Percentiles rank a stretch among this genome's conserved stretches.
phyloP scores from a whole-genome alignment of 164 flowering plant species.

The Malania oleifera region DNA sequence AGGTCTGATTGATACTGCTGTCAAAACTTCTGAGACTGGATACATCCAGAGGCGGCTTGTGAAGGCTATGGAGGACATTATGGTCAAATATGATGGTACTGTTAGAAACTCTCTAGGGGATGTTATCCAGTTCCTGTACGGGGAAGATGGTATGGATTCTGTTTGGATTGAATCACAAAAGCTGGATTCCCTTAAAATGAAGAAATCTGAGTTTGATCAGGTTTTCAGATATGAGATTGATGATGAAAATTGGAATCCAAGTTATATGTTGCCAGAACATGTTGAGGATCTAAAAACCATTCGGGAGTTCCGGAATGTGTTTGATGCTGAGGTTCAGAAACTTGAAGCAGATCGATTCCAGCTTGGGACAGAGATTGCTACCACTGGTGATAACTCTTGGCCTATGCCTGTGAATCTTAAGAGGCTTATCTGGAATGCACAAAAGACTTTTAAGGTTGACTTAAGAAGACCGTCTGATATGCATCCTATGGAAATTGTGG shows the following conservation, averaged over 20 bases:
- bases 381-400: slow-evolving; percentile 90
- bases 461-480: slow-evolving; percentile 81
- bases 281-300: slow-evolving; percentile 86
- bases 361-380: slow-evolving; percentile 91
- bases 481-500: slow-evolving; percentile 98
- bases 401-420: slow-evolving; percentile 92
- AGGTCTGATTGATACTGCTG: slow-evolving; percentile 99
- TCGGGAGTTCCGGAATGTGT: slow-evolving; percentile 81
- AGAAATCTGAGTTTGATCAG: slow-evolving; percentile 64
- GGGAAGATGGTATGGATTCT: slow-evolving; percentile 99
- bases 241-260: slow-evolving; percentile 76
- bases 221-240: slow-evolving; percentile 76
- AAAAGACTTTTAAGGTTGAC: slow-evolving; percentile 90
- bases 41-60: slow-evolving; percentile 95
- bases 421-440: slow-evolving; percentile 95
- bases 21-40: slow-evolving; percentile 98
- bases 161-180: slow-evolving; percentile 96
- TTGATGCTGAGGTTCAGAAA: slow-evolving; percentile 92
- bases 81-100: slow-evolving; percentile 99
- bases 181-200: slow-evolving; percentile 86
- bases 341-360: slow-evolving; percentile 82
- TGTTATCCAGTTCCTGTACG: slow-evolving; percentile 96
- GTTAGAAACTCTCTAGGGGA: slow-evolving; percentile 93
- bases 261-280: slow-evolving; percentile 78
- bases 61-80: slow-evolving; percentile 99